phyloP scores from a whole-genome alignment of 495 filamentous ascomycete species.

The Neurospora sp. region DNA sequence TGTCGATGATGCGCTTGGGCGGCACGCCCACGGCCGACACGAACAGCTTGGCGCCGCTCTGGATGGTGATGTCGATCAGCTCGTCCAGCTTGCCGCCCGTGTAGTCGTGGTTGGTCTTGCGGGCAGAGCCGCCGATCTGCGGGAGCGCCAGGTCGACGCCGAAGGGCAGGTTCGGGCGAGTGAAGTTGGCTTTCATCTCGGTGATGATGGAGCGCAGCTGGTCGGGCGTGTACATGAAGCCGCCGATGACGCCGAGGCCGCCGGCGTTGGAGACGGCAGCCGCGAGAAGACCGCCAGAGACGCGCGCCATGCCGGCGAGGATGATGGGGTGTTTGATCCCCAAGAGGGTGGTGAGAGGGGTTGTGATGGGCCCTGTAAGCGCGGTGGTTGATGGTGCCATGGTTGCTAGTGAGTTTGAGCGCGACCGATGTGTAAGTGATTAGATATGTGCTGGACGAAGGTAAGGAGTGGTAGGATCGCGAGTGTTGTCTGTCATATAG shows the following conservation, averaged over 20 bases:
- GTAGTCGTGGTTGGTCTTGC: conserved; percentile 89
- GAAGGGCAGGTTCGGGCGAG: conserved; percentile 57
- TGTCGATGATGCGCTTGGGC: conserved; percentile 53
- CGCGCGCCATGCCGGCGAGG: conserved; percentile 82
- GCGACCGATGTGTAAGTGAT: background rate
- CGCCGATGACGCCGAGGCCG: conserved; percentile 76
- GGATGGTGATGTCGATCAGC: conserved; percentile 69
- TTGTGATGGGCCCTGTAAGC: conserved; percentile 47
- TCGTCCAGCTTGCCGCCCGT: conserved; percentile 74
- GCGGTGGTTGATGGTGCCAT: conserved; percentile 11
- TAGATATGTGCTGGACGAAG: background rate
- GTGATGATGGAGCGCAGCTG: conserved; percentile 72
- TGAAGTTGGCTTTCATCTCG: conserved; percentile 65
- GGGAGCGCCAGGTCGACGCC: conserved; percentile 83
- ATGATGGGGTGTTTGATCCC: conserved; percentile 73
- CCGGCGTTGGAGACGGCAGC: conserved; percentile 83
- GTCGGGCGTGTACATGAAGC: conserved; percentile 71
- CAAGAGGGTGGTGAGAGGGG: conserved; percentile 65
- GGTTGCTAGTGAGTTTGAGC: background rate
- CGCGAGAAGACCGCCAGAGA: conserved; percentile 64
- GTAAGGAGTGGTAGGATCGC: background rate
- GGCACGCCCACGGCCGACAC: conserved; percentile 78
- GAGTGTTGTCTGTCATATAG: background rate
- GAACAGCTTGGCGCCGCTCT: conserved; percentile 68
- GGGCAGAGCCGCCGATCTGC: conserved; percentile 66